Base-by-base conservation (phyloP, 179 eudicot species). In the Beta macrorhiza region DNA sequence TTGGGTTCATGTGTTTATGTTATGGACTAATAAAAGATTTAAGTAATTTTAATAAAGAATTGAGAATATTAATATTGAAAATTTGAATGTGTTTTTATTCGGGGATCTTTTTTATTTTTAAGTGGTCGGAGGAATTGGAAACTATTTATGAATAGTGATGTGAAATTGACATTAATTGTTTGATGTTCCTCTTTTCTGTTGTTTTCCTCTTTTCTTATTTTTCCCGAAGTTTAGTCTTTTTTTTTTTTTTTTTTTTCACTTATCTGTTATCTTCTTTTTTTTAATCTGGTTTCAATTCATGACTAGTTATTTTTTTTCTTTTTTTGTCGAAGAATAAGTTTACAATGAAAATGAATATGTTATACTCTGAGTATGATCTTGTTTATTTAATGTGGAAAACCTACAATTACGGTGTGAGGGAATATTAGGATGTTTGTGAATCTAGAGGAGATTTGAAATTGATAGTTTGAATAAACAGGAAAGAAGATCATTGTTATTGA, bases 141-240 rank as follows among this genome's bases (percentile, higher is more conserved):
- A 61, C 44, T 69, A 69, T 20, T 69, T 69, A 52, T 42, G 7
- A 44, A 8, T 70, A 79, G 67, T 71, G 76, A 70, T 79, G 81
- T 78, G 80, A 78, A 67, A 78, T 79, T 4, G 76, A 42, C 76
- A 57, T 70, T 58, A 70, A 57, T 69, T 56, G 56, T 16, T 70
- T 79, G 65, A 45, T 44, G 5, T 9, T 57, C 29, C 29, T 37
- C 0, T 37, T 29, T 67, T 70, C 17, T 79, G 76, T 79, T 69
- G 81, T 56, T 78, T 56, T 55, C 64, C 42, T 68, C n/a, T 78
- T 78, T 42, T 44, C 42, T 37, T 37, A 37, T 37, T 37, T 37
- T 37, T 37, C 3, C 42, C 42, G 3, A 37, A 37, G 42, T 37
- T 37, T 37, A 37, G 42, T 37, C 42, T 37, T 37, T 37, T 32